Base-by-base conservation (phyloP, 1,139 yeast genomes). In the Pichia sp. region DNA sequence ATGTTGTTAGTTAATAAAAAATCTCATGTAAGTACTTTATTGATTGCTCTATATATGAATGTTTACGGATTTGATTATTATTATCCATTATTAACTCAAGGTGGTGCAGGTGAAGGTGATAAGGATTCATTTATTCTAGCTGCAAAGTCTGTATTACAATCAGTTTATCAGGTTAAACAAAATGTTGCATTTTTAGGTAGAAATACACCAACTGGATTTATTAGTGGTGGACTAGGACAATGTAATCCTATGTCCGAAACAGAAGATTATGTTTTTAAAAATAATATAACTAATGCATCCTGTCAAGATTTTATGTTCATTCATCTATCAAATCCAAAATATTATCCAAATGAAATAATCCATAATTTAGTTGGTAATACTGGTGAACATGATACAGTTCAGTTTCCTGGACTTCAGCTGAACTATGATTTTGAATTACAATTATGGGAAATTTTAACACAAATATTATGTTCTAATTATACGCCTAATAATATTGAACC, bases 101-200 rank as follows among this genome's bases (percentile, higher is more conserved):
- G 86, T 6, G 71, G 81, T 12, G 84, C 85, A 1, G 87, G 86
- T 26, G 84, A 80, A 62, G 87, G 87, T 39, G 87, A 80, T 54
- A 80, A 80, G 59, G 87, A 80, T 53, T 78, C 86, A 0, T 80
- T 78, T 51, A 72, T 80, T 28, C 81, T 82, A 3, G 83, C 86
- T 1, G 83, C 85, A 0, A 70, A 68, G 43, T 80, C 70, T 0
- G 55, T 78, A 53, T 55, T 64, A 0, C 62, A 68, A 41, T 74
- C 76, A 3, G 76, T 73, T 62, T 76, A 73, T 59, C 85, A 78
- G 57, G 76, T 81, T 7, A 53, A 66, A 41, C 71, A 73, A 50
- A 25, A 39, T 10, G 50, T 57, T 51, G 57, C 58, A 42, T 80
- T 82, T 70, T 65, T 76, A 20, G 86, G 86, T n/a, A n/a, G 0